These are phyloP conservation scores for Micractinium conductrix DNA, from an alignment of 139 green algal genomes.

Conservation along the genomic window DNA sequence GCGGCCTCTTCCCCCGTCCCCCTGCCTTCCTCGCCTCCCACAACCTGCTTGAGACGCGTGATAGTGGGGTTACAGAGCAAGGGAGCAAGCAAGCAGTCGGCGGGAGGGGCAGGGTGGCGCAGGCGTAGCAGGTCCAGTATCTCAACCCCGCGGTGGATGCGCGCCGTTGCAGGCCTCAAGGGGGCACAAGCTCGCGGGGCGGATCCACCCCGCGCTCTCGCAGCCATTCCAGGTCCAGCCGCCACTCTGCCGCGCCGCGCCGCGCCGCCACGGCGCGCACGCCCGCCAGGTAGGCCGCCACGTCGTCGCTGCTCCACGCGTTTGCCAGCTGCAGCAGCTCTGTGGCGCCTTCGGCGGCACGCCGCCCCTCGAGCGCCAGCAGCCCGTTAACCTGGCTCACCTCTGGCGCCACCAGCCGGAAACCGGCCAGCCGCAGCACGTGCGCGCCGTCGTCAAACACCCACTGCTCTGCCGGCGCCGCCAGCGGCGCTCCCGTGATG, in stretches of 20 bases:
- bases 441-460: neutral
- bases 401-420: constrained; percentile 3
- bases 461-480: constrained; percentile 11
- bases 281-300: neutral
- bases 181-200: neutral
- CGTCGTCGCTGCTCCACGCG: neutral
- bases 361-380: neutral
- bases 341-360: neutral
- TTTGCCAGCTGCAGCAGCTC: constrained; percentile 16
- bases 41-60: too few relatives aligned
- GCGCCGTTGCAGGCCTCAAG: too few relatives aligned
- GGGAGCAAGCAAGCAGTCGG: too few relatives aligned
- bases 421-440: constrained; percentile 26
- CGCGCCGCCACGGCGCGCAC: neutral
- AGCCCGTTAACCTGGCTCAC: constrained; percentile 23
- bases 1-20: too few relatives aligned
- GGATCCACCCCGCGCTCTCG: neutral
- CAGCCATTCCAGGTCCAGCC: constrained; percentile 12
- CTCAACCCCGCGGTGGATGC: too few relatives aligned
- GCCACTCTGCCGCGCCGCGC: neutral
- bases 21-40: too few relatives aligned
- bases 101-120: too few relatives aligned
- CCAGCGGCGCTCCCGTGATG: constrained; percentile 9
- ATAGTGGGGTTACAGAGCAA: too few relatives aligned
- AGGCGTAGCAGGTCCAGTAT: too few relatives aligned